These are phyloP conservation scores for Niebla homalea DNA, from an alignment of 495 filamentous ascomycete genomes.

Conservation along the genomic window DNA sequence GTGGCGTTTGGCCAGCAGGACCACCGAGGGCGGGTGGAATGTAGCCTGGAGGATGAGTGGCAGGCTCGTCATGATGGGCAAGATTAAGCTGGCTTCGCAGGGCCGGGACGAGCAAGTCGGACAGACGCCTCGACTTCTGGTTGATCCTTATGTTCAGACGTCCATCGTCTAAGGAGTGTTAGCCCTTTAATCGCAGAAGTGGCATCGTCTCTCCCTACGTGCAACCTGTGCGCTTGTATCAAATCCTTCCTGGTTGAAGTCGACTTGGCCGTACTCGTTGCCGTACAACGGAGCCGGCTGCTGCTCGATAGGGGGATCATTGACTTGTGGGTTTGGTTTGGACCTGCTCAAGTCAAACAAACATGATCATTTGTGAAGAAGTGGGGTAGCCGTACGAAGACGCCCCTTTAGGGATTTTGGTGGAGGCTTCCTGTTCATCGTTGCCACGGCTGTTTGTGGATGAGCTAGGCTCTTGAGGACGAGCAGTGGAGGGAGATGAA, in stretches of 20 bases:
- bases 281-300: slow-evolving; percentile 38
- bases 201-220: slow-evolving; percentile 14
- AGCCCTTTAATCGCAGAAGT: background rate
- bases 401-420: background rate
- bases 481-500: background rate
- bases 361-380: no score
- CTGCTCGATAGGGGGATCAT: slow-evolving; percentile 16
- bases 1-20: slow-evolving; percentile 42
- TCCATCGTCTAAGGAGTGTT: slow-evolving; percentile 41
- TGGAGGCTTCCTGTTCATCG: background rate
- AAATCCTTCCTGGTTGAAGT: slow-evolving; percentile 37
- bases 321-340: background rate
- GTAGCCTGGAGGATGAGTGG: slow-evolving; percentile 40
- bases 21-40: slow-evolving; percentile 49
- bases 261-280: slow-evolving; percentile 33
- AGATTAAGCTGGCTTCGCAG: slow-evolving; percentile 44
- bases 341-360: background rate
- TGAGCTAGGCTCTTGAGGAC: background rate
- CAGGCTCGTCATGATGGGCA: slow-evolving; percentile 23
- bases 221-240: slow-evolving; percentile 38
- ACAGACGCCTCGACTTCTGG: slow-evolving; percentile 47
- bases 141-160: slow-evolving; percentile 65
- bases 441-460: background rate
- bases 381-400: background rate
- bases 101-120: slow-evolving; percentile 52